Percentiles rank a stretch among this genome's conserved stretches.
These are phyloP conservation scores for Jackrogersella minutella DNA, from an alignment of 495 filamentous ascomycete species.

Conservation along the genomic window DNA sequence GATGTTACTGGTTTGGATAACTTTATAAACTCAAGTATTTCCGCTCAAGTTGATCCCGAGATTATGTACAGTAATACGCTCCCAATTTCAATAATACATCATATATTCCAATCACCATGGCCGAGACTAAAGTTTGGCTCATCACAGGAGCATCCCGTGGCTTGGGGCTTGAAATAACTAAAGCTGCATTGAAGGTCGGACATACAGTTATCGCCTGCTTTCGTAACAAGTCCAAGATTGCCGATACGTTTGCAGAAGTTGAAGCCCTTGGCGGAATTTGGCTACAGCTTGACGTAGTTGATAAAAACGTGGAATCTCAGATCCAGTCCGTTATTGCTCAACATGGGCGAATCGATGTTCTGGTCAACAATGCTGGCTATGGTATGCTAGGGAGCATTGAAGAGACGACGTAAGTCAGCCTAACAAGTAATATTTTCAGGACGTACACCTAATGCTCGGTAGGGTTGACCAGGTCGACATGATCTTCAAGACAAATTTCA, in stretches of 20 bases:
- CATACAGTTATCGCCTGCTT: conserved; percentile 54
- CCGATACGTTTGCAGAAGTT: conserved; percentile 43
- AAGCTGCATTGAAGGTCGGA: conserved; percentile 47
- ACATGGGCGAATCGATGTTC: conserved; percentile 57
- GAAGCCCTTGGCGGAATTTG: conserved; percentile 49
- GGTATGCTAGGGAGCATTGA: conserved; percentile 55
- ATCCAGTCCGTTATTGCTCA: conserved; percentile 45
- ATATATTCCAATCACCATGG: conserved; percentile 20
- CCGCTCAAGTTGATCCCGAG: neutral
- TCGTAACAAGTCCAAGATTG: conserved; percentile 44
- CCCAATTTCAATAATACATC: neutral
- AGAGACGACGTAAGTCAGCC: conserved; percentile 47
- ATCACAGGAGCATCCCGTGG: conserved; percentile 57
- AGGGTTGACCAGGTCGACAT: conserved; percentile 44
- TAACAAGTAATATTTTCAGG: neutral
- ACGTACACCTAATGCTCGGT: neutral
- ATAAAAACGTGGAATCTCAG: conserved; percentile 41
- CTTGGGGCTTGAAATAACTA: conserved; percentile 50
- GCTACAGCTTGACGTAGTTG: conserved; percentile 51
- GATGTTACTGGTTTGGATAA: neutral
- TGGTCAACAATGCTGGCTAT: conserved; percentile 61
- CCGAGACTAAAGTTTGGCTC: conserved; percentile 51
- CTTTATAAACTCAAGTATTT: conserved; percentile 1
- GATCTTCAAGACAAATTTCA: conserved; percentile 57
- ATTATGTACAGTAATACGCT: neutral